Evolutionary conservation across 2,329 filamentous ascomycete genomes (phyloP).

Genomic region (Colletotrichum gigasporum): DNA sequence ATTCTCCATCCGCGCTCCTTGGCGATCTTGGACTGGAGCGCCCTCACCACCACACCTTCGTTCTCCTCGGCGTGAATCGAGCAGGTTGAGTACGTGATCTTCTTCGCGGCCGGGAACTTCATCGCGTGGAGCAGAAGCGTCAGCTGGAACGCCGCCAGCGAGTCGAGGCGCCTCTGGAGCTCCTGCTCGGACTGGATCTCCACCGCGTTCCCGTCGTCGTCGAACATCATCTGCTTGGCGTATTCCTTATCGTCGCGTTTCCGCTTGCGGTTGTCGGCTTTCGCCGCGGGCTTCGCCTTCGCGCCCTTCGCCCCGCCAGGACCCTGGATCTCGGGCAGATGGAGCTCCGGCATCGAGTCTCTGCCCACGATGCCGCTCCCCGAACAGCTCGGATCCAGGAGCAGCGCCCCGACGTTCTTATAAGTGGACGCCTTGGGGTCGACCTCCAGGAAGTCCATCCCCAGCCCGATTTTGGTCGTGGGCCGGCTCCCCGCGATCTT

Average conservation of each 20-base stretch:
- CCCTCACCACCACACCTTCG: constrained; percentile 80
- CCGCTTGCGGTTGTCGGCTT: constrained; percentile 51
- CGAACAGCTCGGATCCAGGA: constrained; percentile 94
- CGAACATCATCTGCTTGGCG: constrained; percentile 52
- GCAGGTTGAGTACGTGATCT: constrained; percentile 93
- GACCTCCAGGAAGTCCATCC: constrained; percentile 84
- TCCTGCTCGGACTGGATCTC: constrained; percentile 63
- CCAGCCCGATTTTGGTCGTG: constrained; percentile 73
- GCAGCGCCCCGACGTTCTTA: constrained; percentile 77
- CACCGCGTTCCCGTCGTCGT: constrained; percentile 66
- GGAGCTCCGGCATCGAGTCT: constrained; percentile 77
- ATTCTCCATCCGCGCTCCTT: constrained; percentile 78
- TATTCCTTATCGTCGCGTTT: constrained; percentile 50
- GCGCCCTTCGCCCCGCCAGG: constrained; percentile 33
- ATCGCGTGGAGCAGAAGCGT: constrained; percentile 86
- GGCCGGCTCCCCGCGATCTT: constrained; percentile 75
- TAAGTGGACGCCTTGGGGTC: constrained; percentile 72
- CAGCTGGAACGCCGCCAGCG: constrained; percentile 84
- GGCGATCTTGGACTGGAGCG: constrained; percentile 75
- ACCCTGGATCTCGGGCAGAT: constrained; percentile 58
- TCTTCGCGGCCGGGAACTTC: constrained; percentile 76
- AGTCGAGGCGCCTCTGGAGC: constrained; percentile 71
- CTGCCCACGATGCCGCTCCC: constrained; percentile 94
- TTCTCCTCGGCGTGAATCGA: constrained; percentile 90
- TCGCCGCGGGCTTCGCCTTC: constrained; percentile 26